Base-by-base conservation (phyloP, 495 filamentous ascomycete genomes). In the Podospora sp. region DNA sequence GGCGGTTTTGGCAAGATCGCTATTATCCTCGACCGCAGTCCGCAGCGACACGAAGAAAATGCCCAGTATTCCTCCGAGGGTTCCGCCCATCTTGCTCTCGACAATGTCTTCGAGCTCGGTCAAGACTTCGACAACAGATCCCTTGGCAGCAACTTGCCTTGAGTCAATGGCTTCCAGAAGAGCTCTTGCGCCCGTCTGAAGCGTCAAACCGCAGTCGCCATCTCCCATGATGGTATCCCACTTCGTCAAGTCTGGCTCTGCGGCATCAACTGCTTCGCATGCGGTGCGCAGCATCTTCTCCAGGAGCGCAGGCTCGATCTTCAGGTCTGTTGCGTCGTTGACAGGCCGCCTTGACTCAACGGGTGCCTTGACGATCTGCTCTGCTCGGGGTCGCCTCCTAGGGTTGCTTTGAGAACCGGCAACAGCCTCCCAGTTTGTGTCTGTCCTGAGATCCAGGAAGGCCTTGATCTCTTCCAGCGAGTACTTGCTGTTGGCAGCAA, bases 181-280 rank as follows among this genome's bases (percentile, higher is more conserved):
- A 18, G 73, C 76, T 12, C 27, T 77, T 0, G 81, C 80, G 18
- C 81, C 81, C 9, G 76, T 82, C 67, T 85, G 79, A 9, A 89
- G 80, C 16, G 85, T 86, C 76, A 88, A 82, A 24, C 87, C 87
- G 70, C 87, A 89, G 71, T 89, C 87, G 11, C 87, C 87, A 72
- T 89, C 87, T 36, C 87, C 87, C 87, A 89, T 89, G 62, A 86
- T 75, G 29, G 85, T 85, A 74, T 89, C 87, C 82, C 82, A 89
- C 67, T 82, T 83, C 1, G 87, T 89, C 40, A 89, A 75, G 62
- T 84, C 80, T 0, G 87, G 87, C 72, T 89, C 87, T 0, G 86
- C 82, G 18, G 72, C 76, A 36, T 86, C 78, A 22, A 85, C 79
- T 4, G 75, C 79, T 18, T 81, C 72, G 77, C 83, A 86, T 1